Percentiles rank a stretch among this genome's conserved stretches.
Evolutionary conservation across 495 filamentous ascomycete genomes (phyloP).

Genomic region (Talaromyces ruber): DNA sequence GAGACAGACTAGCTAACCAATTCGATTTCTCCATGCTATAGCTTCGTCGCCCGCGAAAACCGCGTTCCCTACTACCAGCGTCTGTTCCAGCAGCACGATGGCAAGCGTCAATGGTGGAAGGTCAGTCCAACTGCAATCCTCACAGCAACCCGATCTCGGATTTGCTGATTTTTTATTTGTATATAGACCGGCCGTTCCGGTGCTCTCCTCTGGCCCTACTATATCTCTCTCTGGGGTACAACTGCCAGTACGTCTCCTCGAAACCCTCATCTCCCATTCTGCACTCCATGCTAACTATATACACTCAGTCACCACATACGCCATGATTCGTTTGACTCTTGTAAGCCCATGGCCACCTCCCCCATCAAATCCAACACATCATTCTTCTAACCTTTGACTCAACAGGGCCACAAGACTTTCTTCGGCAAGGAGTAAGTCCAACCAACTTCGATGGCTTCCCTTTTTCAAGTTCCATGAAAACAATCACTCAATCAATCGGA

Average conservation of each 20-base stretch:
- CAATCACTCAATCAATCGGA: conserved; percentile 14
- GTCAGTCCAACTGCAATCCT: conserved; percentile 52
- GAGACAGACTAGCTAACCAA: neutral
- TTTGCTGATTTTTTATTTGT: neutral
- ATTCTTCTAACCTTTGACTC: neutral
- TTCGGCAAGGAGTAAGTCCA: conserved; percentile 55
- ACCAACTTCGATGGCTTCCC: conserved; percentile 7
- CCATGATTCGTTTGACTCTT: conserved; percentile 49
- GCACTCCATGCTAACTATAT: conserved; percentile 14
- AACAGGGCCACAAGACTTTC: conserved; percentile 81
- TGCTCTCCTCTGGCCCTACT: conserved; percentile 66
- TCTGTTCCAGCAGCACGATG: conserved; percentile 72
- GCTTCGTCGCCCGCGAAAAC: conserved; percentile 75
- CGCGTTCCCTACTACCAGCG: conserved; percentile 77
- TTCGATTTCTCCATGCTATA: conserved; percentile 15
- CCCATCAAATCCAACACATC: conserved; percentile 9
- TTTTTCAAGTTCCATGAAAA: conserved; percentile 9
- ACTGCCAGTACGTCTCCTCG: neutral
- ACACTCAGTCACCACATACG: conserved; percentile 40
- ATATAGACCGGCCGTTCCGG: conserved; percentile 57
- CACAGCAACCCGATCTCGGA: conserved; percentile 45
- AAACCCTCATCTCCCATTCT: neutral
- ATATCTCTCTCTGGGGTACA: conserved; percentile 54
- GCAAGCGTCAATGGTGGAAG: conserved; percentile 78
- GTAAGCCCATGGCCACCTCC: conserved; percentile 26